phyloP scores from a whole-genome alignment of 2,329 filamentous ascomycete species.

The Fusarium sp. region DNA sequence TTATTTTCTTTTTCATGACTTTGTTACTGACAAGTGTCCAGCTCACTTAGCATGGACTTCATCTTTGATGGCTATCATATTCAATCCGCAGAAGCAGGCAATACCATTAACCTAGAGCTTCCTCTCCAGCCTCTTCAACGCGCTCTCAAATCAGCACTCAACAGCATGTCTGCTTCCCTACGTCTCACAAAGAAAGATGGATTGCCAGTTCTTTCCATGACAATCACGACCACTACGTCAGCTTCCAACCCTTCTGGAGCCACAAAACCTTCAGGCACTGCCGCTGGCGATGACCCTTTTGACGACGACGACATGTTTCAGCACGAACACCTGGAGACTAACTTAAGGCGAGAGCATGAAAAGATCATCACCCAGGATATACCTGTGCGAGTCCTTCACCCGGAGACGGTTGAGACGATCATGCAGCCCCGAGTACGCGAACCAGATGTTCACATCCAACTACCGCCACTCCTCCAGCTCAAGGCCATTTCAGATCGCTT shows the following conservation, averaged over 20 bases:
- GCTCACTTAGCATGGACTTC: slow-evolving; percentile 75
- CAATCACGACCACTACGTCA: slow-evolving; percentile 79
- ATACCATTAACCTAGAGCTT: slow-evolving; percentile 96
- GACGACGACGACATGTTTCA: slow-evolving; percentile 59
- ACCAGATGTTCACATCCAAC: slow-evolving; percentile 91
- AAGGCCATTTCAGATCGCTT: slow-evolving; percentile 96
- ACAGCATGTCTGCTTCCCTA: slow-evolving; percentile 83
- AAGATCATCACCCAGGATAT: slow-evolving; percentile 96
- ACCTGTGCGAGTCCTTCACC: slow-evolving; percentile 89
- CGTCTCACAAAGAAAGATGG: slow-evolving; percentile 94
- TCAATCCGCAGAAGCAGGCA: slow-evolving; percentile 82
- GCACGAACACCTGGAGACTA: slow-evolving; percentile 66
- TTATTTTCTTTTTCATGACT: background rate
- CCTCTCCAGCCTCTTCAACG: slow-evolving; percentile 88
- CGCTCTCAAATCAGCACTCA: slow-evolving; percentile 88
- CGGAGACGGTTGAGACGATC: slow-evolving; percentile 87
- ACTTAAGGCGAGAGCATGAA: slow-evolving; percentile 77
- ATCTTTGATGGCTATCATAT: slow-evolving; percentile 90
- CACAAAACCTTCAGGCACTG: slow-evolving; percentile 44
- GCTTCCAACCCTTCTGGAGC: slow-evolving; percentile 56
- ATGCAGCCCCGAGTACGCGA: slow-evolving; percentile 92
- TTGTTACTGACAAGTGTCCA: slow-evolving; percentile 44
- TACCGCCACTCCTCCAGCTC: slow-evolving; percentile 87
- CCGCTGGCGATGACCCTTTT: slow-evolving; percentile 53
- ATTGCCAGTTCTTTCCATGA: slow-evolving; percentile 87